phyloP scores from a whole-genome alignment of 176 grass and related monocot species.

The Neostapfia colusana region DNA sequence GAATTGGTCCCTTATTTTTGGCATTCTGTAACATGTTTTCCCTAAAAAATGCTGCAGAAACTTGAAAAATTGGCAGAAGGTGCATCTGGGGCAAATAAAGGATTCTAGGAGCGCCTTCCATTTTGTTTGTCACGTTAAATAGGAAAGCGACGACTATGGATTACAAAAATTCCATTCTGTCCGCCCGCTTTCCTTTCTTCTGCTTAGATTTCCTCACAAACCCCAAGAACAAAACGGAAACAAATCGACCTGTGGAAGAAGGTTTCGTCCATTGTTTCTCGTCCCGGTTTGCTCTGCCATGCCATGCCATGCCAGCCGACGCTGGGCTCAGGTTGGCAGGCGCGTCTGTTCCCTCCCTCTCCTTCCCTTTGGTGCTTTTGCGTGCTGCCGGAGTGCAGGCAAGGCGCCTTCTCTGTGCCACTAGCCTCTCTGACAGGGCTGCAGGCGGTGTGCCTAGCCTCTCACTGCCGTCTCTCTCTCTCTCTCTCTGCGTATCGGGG shows the following conservation, averaged over 20 bases:
- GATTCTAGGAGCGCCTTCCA: neutral
- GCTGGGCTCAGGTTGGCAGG: conserved; percentile 59
- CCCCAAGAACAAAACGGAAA: neutral
- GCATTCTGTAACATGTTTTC: neutral
- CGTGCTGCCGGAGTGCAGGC: conserved; percentile 44
- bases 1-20: too few species aligned
- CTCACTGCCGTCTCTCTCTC: conserved; percentile 4
- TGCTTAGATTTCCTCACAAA: neutral
- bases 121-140: neutral
- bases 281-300: conserved; percentile 16
- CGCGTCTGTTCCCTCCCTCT: conserved; percentile 62
- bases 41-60: neutral
- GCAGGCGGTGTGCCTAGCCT: neutral
- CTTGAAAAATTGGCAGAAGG: neutral
- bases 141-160: neutral
- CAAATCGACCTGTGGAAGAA: neutral
- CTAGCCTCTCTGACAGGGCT: conserved; percentile 30
- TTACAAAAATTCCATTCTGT: neutral
- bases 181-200: neutral
- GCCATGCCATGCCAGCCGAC: neutral
- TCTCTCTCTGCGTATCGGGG: neutral
- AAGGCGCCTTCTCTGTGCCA: conserved; percentile 81
- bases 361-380: conserved; percentile 41
- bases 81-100: neutral
- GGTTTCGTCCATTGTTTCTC: neutral